Conservation (phyloP, 139 green algal species). For the Astrephomene gubernaculifera region DNA sequence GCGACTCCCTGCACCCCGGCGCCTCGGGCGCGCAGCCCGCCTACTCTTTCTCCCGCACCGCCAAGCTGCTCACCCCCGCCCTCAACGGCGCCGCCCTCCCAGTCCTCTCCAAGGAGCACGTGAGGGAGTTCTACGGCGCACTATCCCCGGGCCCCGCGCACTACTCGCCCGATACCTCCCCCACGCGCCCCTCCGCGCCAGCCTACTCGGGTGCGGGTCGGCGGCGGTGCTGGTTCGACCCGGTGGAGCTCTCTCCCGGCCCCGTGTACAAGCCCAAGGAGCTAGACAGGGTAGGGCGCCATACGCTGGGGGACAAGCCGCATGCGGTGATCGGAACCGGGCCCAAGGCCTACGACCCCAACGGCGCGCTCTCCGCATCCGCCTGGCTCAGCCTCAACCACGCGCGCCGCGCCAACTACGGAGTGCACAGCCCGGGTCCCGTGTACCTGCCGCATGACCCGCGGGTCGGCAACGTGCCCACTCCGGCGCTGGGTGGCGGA, state of each 20-base stretch:
- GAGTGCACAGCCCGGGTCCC: constrained; percentile 29
- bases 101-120: constrained; percentile 43
- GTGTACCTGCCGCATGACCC: background rate
- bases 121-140: constrained; percentile 37
- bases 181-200: background rate
- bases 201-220: constrained; percentile 14
- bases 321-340: constrained; percentile 40
- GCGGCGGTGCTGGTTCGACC: constrained; percentile 20
- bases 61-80: background rate
- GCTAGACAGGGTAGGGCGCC: constrained; percentile 14
- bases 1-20: constrained; percentile 11
- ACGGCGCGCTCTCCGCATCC: constrained; percentile 4
- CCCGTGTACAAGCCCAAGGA: constrained; percentile 37
- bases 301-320: constrained; percentile 33
- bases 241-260: constrained; percentile 30
- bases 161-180: constrained; percentile 40
- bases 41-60: constrained; percentile 13
- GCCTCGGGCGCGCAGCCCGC: background rate
- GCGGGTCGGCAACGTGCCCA: background rate
- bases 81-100: background rate
- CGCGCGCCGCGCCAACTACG: constrained; percentile 44
- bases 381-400: constrained; percentile 39
- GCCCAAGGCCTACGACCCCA: constrained; percentile 43
- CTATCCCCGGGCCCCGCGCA: constrained; percentile 20
- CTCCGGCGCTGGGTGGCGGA: constrained; percentile 3